These are phyloP conservation scores for Blastobotrys malaysiensis DNA, from an alignment of 1,139 yeast species.

Conservation along the genomic window DNA sequence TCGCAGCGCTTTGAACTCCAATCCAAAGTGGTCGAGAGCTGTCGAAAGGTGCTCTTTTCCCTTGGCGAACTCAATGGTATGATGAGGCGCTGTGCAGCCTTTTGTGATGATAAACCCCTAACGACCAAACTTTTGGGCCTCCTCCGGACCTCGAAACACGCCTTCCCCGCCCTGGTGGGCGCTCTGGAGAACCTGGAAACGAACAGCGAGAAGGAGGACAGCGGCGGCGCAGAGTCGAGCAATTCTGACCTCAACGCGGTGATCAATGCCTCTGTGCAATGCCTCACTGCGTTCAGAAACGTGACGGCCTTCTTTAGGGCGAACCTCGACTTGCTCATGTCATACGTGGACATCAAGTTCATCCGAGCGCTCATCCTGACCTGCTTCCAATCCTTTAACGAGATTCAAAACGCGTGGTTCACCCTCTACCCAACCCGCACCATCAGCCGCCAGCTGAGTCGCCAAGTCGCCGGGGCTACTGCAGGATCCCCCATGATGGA, in stretches of 20 bases:
- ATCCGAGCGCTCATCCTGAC: conserved; percentile 69
- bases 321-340: conserved; percentile 21
- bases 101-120: conserved; percentile 59
- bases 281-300: conserved; percentile 21
- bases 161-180: conserved; percentile 24
- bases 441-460: conserved; percentile 6
- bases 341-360: conserved; percentile 58
- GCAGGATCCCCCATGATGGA: conserved; percentile 9
- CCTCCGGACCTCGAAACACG: conserved; percentile 46
- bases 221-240: conserved; percentile 5
- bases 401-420: conserved; percentile 67
- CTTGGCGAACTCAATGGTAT: conserved; percentile 69
- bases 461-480: conserved; percentile 1
- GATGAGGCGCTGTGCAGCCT: conserved; percentile 58
- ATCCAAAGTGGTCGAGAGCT: conserved; percentile 29
- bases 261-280: conserved; percentile 15
- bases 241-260: conserved; percentile 10
- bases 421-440: conserved; percentile 15
- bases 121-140: conserved; percentile 54
- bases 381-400: conserved; percentile 67
- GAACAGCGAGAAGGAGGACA: conserved; percentile 1
- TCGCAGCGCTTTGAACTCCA: conserved; percentile 13
- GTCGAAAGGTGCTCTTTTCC: conserved; percentile 35
- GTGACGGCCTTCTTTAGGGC: conserved; percentile 21
- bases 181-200: conserved; percentile 20